Percentiles rank a stretch among this genome's conserved stretches.
Evolutionary conservation across 306 rosid genomes (phyloP).

Genomic region (Parietaria judaica): DNA sequence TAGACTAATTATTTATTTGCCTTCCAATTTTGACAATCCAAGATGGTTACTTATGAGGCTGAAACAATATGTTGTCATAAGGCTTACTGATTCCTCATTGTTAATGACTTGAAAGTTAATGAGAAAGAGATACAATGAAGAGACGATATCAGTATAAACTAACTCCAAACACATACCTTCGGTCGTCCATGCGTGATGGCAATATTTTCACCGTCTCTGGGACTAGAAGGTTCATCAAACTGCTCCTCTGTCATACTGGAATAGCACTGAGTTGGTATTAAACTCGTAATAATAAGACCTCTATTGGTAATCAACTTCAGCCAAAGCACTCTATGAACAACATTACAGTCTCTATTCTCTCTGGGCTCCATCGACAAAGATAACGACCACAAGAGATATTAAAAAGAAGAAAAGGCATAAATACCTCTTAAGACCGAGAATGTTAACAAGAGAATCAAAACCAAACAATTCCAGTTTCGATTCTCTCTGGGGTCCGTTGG

Average conservation of each 20-base stretch:
- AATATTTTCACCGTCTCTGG: slow-evolving; percentile 89
- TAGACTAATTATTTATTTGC: neutral
- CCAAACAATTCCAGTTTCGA: slow-evolving; percentile 91
- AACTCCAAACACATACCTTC: slow-evolving; percentile 52
- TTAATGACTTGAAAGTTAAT: neutral
- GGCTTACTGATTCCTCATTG: neutral
- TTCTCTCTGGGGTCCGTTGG: slow-evolving; percentile 64
- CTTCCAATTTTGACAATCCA: neutral
- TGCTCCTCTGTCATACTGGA: slow-evolving; percentile 92
- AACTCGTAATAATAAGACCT: neutral
- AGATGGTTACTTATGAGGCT: too few species aligned
- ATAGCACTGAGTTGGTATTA: slow-evolving; percentile 16
- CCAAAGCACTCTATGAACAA: neutral
- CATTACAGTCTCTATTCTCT: neutral
- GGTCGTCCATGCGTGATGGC: slow-evolving; percentile 67
- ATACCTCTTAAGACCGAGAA: slow-evolving; percentile 97
- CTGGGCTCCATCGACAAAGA: neutral
- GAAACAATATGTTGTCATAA: too few species aligned
- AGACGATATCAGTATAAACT: slow-evolving; percentile 2
- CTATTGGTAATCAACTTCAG: neutral
- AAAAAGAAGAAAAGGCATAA: neutral
- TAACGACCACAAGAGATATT: neutral
- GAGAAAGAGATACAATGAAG: slow-evolving; percentile 17
- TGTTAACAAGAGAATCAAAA: slow-evolving; percentile 97
- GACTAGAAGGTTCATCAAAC: slow-evolving; percentile 67